Percentiles rank a stretch among this genome's conserved stretches.
Evolutionary conservation across 2,329 filamentous ascomycete genomes (phyloP).

Genomic region (Fonsecaea pedrosoi): DNA sequence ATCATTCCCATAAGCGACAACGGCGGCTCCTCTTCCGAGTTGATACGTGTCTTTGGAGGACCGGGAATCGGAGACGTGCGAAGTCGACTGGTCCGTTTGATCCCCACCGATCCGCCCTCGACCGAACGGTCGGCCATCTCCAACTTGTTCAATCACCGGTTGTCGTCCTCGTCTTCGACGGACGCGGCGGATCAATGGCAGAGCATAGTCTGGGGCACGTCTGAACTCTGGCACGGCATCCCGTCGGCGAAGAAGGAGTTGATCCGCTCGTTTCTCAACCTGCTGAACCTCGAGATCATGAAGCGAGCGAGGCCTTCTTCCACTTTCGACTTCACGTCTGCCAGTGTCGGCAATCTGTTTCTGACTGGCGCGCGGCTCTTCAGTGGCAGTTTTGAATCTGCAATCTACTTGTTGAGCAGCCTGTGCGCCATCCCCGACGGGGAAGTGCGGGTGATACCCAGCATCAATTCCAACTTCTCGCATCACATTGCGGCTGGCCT

Average conservation of each 20-base stretch:
- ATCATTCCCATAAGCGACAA: conserved; percentile 97
- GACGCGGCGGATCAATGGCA: conserved; percentile 81
- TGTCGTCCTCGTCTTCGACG: conserved; percentile 64
- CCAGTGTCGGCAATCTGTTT: conserved; percentile 80
- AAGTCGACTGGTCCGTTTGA: conserved; percentile 85
- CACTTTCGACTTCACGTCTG: conserved; percentile 77
- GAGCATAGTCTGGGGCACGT: conserved; percentile 82
- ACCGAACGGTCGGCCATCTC: conserved; percentile 77
- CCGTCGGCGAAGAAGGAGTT: conserved; percentile 76
- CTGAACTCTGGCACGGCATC: conserved; percentile 74
- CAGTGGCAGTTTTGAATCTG: conserved; percentile 88
- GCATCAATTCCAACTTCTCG: conserved; percentile 93
- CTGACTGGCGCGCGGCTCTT: conserved; percentile 86
- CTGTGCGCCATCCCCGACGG: conserved; percentile 81
- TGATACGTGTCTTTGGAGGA: conserved; percentile 92
- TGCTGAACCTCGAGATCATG: conserved; percentile 77
- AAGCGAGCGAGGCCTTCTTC: conserved; percentile 74
- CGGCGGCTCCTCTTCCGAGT: conserved; percentile 88
- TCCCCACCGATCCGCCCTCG: conserved; percentile 69
- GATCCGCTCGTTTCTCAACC: conserved; percentile 77
- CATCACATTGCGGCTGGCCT: conserved; percentile 91
- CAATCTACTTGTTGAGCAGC: conserved; percentile 85
- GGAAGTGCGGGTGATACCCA: conserved; percentile 79
- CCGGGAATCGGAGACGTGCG: conserved; percentile 82
- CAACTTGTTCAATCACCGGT: conserved; percentile 83